These are phyloP conservation scores for Leccinum variabile DNA, from an alignment of 1,284 basidiomycete species.

Conservation along the genomic window DNA sequence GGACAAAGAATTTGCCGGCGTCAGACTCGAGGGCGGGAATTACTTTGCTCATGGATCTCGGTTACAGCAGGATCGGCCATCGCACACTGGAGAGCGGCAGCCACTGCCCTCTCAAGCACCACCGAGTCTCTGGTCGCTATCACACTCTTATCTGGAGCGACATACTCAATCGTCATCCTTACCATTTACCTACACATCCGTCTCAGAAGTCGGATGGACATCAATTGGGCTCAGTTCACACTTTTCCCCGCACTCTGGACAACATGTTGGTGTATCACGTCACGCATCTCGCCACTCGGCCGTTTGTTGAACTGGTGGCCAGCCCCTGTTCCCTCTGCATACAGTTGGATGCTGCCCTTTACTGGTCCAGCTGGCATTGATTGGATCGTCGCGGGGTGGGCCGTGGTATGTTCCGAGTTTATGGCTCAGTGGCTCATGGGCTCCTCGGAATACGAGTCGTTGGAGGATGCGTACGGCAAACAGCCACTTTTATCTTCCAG, in stretches of 20 bases:
- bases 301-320: constrained; percentile 62
- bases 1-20: constrained; percentile 44
- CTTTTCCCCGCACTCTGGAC: constrained; percentile 73
- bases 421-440: constrained; percentile 56
- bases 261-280: constrained; percentile 52
- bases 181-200: constrained; percentile 43
- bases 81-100: constrained; percentile 49
- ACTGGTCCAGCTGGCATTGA: constrained; percentile 62
- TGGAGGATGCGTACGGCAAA: background rate
- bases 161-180: constrained; percentile 36
- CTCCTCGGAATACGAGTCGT: constrained; percentile 18
- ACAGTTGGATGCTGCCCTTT: constrained; percentile 59
- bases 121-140: constrained; percentile 49
- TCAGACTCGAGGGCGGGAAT: constrained; percentile 33
- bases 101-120: constrained; percentile 56
- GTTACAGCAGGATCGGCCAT: constrained; percentile 49
- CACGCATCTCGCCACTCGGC: constrained; percentile 62
- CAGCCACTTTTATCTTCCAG: constrained; percentile 21
- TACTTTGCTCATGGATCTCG: constrained; percentile 40
- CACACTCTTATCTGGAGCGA: constrained; percentile 44
- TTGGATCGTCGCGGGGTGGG: constrained; percentile 71
- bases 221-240: constrained; percentile 44
- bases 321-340: constrained; percentile 53
- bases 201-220: constrained; percentile 33
- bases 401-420: constrained; percentile 58